Base-by-base conservation (phyloP, 2,329 filamentous ascomycete genomes). In the Decorospora gaudefroyi region DNA sequence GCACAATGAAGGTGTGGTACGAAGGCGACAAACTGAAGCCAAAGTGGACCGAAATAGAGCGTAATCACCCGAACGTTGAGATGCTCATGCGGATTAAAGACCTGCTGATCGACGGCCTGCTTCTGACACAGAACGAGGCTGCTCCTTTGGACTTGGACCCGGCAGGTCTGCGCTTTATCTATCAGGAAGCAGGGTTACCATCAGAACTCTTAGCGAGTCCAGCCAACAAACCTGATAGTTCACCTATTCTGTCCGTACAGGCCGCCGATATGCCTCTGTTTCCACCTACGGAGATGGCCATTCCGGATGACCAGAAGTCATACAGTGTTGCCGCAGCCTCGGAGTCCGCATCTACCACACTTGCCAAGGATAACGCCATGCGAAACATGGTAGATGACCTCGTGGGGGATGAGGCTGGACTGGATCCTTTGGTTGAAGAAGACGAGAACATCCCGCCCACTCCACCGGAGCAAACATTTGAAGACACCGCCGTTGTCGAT, bases 31-130 rank as follows among this genome's bases (percentile, higher is more conserved):
- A 59, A 15, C 49, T 74, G 41, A 85, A 84, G 62, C 74, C 75
- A 10, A 77, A 76, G 32, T 76, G 75, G 64, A 74, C 74, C 8
- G 79, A 83, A 47, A 67, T 81, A 21, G 73, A 79, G 47, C 74
- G 79, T 42, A 75, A 77, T 39, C 78, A 82, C 25, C 75, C 77
- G 0, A 81, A 84, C 42, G 73, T 81, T 22, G 85, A 88, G 65
- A 85, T 85, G 79, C 74, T 85, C n/a, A 80, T 81, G 61, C 77
- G 85, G 27, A 76, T 87, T 40, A 77, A 79, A 41, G 82, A 84
- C 47, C 75, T 87, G 21, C 71, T 87, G 6, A 76, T 81, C 33
- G 82, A 84, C 64, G 84, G 81, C 3, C 70, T 85, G 25, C 70
- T 78, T 39, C 67, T 86, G 18, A 78, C 79, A n/a, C 71, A 77